A percentile compares a stretch with the other conserved stretches of the same genome.
These are phyloP conservation scores for Teratosphaeria destructans DNA, from an alignment of 2,329 filamentous ascomycete species.

Conservation along the genomic window DNA sequence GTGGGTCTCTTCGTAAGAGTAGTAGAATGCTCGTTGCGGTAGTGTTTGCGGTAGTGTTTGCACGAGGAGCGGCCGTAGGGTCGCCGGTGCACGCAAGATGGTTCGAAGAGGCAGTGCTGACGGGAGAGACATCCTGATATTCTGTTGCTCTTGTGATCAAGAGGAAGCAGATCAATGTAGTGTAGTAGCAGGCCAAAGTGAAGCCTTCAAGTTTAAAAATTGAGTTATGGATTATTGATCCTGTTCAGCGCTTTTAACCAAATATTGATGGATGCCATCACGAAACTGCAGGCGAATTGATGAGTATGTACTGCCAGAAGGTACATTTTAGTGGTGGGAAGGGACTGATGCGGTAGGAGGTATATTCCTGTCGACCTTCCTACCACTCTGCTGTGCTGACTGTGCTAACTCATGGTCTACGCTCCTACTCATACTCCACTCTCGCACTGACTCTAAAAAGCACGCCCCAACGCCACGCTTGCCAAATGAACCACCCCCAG, in stretches of 20 bases:
- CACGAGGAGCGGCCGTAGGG: constrained; percentile 18
- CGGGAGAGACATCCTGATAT: neutral
- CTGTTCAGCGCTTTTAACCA: no score
- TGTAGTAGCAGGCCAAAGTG: neutral
- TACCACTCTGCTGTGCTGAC: no score
- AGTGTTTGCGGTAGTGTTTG: constrained; percentile 3
- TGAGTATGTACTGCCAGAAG: no score
- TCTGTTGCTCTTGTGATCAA: neutral
- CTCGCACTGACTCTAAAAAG: neutral
- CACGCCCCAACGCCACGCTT: neutral
- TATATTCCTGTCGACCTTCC: no score
- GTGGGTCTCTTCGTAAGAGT: constrained; percentile 60
- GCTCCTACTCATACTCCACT: neutral
- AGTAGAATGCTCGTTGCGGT: constrained; percentile 40
- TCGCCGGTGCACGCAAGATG: constrained; percentile 15
- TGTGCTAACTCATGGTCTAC: neutral
- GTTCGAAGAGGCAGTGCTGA: constrained; percentile 14
- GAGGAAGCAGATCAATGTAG: neutral
- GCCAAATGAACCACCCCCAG: neutral
- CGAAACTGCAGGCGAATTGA: no score
- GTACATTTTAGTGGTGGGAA: no score
- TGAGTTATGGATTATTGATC: no score
- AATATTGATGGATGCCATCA: no score
- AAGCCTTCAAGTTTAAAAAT: no score
- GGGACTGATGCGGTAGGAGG: no score